These are phyloP conservation scores for Xylaria acuta DNA, from an alignment of 495 filamentous ascomycete species.

Conservation along the genomic window DNA sequence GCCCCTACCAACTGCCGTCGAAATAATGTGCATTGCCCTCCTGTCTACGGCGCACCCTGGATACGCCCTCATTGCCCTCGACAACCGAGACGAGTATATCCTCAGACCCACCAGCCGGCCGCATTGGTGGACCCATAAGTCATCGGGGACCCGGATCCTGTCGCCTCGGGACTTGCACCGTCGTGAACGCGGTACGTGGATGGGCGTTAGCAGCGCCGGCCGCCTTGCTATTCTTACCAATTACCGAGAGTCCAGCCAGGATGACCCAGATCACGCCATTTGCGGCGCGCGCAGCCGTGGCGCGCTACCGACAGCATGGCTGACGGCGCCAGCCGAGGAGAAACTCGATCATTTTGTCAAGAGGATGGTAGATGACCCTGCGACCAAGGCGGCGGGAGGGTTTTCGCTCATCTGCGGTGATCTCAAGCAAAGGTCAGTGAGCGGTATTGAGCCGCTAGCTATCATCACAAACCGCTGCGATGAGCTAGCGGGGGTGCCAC, in stretches of 20 bases:
- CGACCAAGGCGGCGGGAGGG: slow-evolving; percentile 79
- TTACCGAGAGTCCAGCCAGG: slow-evolving; percentile 77
- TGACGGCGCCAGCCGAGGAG: slow-evolving; percentile 60
- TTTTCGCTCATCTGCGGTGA: slow-evolving; percentile 92
- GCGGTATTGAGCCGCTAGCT: slow-evolving; percentile 70
- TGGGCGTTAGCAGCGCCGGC: slow-evolving; percentile 84
- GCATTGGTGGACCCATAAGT: slow-evolving; percentile 74
- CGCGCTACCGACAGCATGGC: slow-evolving; percentile 84
- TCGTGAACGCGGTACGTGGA: slow-evolving; percentile 80
- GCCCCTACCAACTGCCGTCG: background rate
- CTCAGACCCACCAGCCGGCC: slow-evolving; percentile 82
- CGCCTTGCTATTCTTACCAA: slow-evolving; percentile 93
- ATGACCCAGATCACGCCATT: slow-evolving; percentile 56
- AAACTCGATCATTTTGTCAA: slow-evolving; percentile 70
- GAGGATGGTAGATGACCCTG: slow-evolving; percentile 68
- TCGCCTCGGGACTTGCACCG: slow-evolving; percentile 59
- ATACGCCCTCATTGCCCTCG: slow-evolving; percentile 87
- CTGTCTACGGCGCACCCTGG: slow-evolving; percentile 87
- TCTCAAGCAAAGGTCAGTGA: slow-evolving; percentile 57
- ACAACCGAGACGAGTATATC: slow-evolving; percentile 97
- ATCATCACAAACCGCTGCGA: slow-evolving; percentile 89
- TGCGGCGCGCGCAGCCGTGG: slow-evolving; percentile 74
- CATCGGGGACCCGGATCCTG: slow-evolving; percentile 52
- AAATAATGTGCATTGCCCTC: slow-evolving; percentile 87
- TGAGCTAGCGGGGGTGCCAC: slow-evolving; percentile 64